Evolutionary conservation across 208 protist species (phyloP).

Genomic region (Acanthamoeba royreba): DNA sequence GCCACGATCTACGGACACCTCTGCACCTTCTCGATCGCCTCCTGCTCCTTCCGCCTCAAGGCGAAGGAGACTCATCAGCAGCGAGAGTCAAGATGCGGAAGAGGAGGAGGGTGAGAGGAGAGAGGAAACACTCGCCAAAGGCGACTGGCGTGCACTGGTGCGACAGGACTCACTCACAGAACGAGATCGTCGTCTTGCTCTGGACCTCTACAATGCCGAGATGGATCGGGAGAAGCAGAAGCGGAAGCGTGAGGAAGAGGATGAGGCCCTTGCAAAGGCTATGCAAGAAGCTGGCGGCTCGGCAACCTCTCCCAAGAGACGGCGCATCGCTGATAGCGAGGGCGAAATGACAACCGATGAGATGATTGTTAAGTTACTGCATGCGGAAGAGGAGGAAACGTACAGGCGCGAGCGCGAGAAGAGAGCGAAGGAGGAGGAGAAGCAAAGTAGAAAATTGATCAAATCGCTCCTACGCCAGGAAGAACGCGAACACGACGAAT

Average conservation of each 20-base stretch:
- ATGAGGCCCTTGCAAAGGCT: background rate
- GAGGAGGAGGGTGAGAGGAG: background rate
- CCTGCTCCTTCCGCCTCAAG: background rate
- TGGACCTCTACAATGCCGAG: background rate
- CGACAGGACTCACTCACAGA: background rate
- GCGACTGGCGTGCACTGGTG: background rate
- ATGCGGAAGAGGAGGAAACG: background rate
- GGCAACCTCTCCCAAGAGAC: background rate
- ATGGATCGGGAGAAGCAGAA: background rate
- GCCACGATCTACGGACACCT: background rate
- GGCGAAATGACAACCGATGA: background rate
- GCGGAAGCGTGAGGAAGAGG: conserved; percentile 25
- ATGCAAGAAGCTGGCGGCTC: background rate
- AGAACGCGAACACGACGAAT: conserved; percentile 14
- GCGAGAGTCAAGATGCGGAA: too few relatives aligned
- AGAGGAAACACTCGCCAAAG: too few relatives aligned
- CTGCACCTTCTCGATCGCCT: background rate
- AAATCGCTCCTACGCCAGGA: background rate
- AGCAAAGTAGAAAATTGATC: background rate
- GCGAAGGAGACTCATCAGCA: background rate
- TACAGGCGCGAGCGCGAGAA: background rate
- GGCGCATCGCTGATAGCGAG: background rate
- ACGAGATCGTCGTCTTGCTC: background rate
- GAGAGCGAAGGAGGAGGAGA: background rate
- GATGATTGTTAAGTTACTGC: background rate